phyloP scores from a whole-genome alignment of 257 asterid genomes.

The Capsicum chinense region DNA sequence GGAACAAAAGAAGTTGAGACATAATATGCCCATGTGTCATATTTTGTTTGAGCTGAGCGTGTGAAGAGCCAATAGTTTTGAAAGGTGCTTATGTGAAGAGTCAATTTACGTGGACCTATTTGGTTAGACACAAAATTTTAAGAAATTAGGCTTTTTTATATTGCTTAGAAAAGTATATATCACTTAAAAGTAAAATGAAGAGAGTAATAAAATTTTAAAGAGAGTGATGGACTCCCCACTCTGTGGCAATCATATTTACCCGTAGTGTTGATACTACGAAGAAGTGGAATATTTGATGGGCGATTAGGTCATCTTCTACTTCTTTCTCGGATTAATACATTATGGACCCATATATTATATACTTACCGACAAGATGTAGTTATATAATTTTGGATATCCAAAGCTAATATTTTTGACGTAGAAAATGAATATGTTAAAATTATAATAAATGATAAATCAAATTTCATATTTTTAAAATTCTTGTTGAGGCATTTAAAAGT shows the following conservation, averaged over 20 bases:
- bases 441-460: no score
- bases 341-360: no score
- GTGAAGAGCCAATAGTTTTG: slow-evolving; percentile 35
- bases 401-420: no score
- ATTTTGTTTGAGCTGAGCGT: not conserved
- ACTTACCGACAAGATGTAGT: not conserved
- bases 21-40: slow-evolving; percentile 40
- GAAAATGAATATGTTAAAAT: no score
- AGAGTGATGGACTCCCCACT: not conserved
- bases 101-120: no score
- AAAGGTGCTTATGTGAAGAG: slow-evolving; percentile 27
- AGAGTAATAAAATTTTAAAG: not conserved
- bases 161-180: no score
- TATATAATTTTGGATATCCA: not conserved
- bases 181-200: not conserved
- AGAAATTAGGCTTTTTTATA: no score
- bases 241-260: slow-evolving; percentile 16
- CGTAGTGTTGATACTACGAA: not conserved
- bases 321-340: not conserved
- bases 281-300: not conserved
- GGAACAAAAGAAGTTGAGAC: slow-evolving; percentile 53
- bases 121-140: no score
- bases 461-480: no score
- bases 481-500: not conserved
- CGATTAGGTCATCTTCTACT: not conserved